These are phyloP conservation scores for Mucor circinelloides DNA, from an alignment of 371 early-diverging fungal species.

Conservation along the genomic window DNA sequence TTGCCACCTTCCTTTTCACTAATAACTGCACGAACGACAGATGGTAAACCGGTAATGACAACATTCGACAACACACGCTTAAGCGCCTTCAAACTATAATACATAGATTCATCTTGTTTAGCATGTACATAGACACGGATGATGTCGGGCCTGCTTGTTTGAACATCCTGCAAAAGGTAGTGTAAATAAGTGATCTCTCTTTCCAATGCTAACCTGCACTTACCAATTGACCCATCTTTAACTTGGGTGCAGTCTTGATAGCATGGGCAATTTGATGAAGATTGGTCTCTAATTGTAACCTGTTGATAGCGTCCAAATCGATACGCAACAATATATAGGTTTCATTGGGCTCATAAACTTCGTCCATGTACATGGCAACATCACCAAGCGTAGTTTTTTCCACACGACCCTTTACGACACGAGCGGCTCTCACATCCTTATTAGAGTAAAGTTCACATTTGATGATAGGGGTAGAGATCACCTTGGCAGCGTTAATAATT, in stretches of 20 bases:
- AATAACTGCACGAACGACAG: slow-evolving; percentile 89
- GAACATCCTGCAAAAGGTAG: slow-evolving; percentile 58
- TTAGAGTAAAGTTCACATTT: slow-evolving; percentile 75
- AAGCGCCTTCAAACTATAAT: slow-evolving; percentile 79
- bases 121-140: slow-evolving; percentile 74
- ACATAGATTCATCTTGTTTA: slow-evolving; percentile 69
- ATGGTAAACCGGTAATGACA: slow-evolving; percentile 86
- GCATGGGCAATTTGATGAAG: slow-evolving; percentile 78
- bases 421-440: slow-evolving; percentile 74
- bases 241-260: slow-evolving; percentile 79
- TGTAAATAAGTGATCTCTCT: background rate
- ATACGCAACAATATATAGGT: slow-evolving; percentile 81
- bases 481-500: slow-evolving; percentile 92
- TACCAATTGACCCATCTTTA: slow-evolving; percentile 79
- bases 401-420: slow-evolving; percentile 94
- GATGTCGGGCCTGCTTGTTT: slow-evolving; percentile 71
- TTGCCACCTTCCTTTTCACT: slow-evolving; percentile 67
- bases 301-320: slow-evolving; percentile 78
- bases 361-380: slow-evolving; percentile 90
- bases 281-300: slow-evolving; percentile 83
- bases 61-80: slow-evolving; percentile 85
- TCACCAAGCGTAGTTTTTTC: slow-evolving; percentile 91
- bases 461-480: slow-evolving; percentile 96
- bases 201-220: background rate
- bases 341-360: slow-evolving; percentile 78